Conservation (phyloP, 2,329 filamentous ascomycete genomes). For the Ophiostoma triangulosporum region DNA sequence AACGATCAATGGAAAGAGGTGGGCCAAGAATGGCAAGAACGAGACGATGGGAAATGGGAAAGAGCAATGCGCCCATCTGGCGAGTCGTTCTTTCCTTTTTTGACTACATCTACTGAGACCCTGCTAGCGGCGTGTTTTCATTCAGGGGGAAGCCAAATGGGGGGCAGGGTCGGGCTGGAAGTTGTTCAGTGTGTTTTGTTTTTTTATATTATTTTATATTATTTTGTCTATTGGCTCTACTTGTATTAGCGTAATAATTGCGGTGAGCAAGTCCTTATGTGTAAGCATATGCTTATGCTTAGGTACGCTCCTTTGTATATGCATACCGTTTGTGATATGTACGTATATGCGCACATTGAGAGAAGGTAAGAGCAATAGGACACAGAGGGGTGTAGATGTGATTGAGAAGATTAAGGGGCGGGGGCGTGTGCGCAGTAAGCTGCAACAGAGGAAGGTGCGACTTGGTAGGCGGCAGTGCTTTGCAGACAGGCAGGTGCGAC, state of each 20-base stretch:
- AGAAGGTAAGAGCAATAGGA: conserved; percentile 6
- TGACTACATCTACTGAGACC: background rate
- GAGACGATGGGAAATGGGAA: conserved; percentile 7
- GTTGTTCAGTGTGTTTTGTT: background rate
- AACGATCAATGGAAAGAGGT: conserved; percentile 1
- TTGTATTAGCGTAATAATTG: too few species aligned
- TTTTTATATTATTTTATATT: too few species aligned
- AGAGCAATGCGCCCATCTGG: conserved; percentile 4
- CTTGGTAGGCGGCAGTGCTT: background rate
- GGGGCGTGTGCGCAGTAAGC: conserved; percentile 12
- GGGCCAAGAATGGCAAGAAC: conserved; percentile 4
- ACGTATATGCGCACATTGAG: too few species aligned
- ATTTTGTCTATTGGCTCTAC: too few species aligned
- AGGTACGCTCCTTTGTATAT: too few species aligned
- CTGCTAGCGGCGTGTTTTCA: conserved; percentile 8
- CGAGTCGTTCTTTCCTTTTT: conserved; percentile 6
- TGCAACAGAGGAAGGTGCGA: background rate
- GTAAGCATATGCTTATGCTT: too few species aligned
- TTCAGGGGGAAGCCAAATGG: conserved; percentile 8
- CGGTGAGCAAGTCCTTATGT: too few species aligned
- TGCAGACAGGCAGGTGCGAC: background rate
- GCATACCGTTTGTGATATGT: too few species aligned
- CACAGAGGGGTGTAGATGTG: conserved; percentile 2
- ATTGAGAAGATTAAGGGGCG: conserved; percentile 6
- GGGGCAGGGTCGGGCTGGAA: conserved; percentile 3